Evolutionary conservation across 2,329 filamentous ascomycete species (phyloP).

Genomic region (Macroventuria anomochaeta): DNA sequence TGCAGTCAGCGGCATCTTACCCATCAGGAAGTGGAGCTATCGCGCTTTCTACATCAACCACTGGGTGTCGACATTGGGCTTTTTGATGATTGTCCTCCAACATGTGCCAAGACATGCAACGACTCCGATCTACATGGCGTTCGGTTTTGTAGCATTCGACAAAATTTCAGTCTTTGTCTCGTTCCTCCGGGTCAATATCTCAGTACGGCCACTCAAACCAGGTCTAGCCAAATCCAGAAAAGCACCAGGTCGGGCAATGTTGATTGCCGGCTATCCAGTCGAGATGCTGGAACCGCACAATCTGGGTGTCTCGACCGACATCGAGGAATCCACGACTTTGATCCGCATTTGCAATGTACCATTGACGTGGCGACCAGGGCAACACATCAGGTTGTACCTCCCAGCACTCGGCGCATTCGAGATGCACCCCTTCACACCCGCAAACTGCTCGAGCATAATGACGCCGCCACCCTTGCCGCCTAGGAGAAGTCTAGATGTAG

Average conservation of each 20-base stretch:
- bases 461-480: constrained; percentile 19
- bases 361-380: constrained; percentile 37
- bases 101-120: constrained; percentile 37
- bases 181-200: constrained; percentile 30
- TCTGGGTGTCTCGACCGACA: constrained; percentile 7
- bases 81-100: constrained; percentile 29
- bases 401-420: constrained; percentile 35
- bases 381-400: constrained; percentile 38
- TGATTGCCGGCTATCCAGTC: constrained; percentile 31
- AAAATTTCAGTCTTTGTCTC: constrained; percentile 11
- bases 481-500: constrained; percentile 22
- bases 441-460: constrained; percentile 30
- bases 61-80: constrained; percentile 29
- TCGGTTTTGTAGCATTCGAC: constrained; percentile 26
- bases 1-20: constrained; percentile 28
- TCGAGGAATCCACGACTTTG: constrained; percentile 24
- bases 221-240: constrained; percentile 16
- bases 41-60: constrained; percentile 38
- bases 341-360: constrained; percentile 34
- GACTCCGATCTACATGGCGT: constrained; percentile 28
- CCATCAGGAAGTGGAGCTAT: constrained; percentile 34
- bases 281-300: constrained; percentile 28
- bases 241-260: constrained; percentile 15
- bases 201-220: constrained; percentile 17
- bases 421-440: constrained; percentile 40